These are phyloP conservation scores for Corniculantispora saksenae DNA, from an alignment of 2,329 filamentous ascomycete species.

Conservation along the genomic window DNA sequence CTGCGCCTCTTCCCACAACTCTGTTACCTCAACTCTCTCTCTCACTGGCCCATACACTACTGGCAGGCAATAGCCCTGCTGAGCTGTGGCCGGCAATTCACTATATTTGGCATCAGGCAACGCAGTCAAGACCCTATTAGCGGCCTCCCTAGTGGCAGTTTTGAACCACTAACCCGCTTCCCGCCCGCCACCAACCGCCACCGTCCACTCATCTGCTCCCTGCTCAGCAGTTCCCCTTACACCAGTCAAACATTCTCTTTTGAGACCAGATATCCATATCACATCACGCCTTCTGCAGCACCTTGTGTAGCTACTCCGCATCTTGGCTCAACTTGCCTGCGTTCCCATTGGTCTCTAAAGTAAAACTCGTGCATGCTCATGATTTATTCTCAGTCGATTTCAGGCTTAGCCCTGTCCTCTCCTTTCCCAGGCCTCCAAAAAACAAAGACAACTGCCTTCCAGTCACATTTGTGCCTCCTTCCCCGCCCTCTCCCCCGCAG, in stretches of 20 bases:
- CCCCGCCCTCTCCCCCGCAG: background rate
- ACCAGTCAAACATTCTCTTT: background rate
- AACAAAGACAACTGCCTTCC: background rate
- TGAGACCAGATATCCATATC: background rate
- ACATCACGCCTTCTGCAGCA: background rate
- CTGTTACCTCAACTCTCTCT: background rate
- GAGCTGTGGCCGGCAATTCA: background rate
- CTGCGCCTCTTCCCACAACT: background rate
- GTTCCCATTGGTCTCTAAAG: background rate
- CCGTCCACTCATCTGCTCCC: slow-evolving; percentile 8
- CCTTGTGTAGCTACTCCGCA: slow-evolving; percentile 3
- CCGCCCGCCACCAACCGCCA: background rate
- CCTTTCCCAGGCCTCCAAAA: background rate
- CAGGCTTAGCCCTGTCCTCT: slow-evolving; percentile 1
- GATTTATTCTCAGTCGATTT: slow-evolving; percentile 15
- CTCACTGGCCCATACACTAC: background rate
- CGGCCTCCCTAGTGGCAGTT: background rate
- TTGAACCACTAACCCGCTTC: background rate
- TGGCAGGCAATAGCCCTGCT: background rate
- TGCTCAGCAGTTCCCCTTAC: background rate
- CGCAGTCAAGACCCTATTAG: background rate
- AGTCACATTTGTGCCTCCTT: background rate
- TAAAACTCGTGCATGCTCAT: background rate
- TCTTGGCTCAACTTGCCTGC: background rate
- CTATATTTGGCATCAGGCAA: background rate